These are phyloP conservation scores for Spinacia oleracea DNA, from an alignment of 179 eudicot species.

Conservation along the genomic window DNA sequence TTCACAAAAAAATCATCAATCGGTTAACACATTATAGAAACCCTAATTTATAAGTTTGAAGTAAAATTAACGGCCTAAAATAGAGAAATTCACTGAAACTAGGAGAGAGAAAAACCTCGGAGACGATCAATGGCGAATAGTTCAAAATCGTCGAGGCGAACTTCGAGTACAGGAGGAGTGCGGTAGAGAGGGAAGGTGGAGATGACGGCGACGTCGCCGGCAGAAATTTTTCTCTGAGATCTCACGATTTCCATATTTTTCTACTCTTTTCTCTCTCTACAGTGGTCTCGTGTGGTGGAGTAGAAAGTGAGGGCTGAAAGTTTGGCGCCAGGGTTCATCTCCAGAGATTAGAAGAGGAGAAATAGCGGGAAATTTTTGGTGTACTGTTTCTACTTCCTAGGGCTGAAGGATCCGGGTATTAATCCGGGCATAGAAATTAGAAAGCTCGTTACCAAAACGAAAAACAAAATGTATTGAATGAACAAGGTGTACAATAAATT, in stretches of 20 bases:
- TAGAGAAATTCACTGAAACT: background rate
- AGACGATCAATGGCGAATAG: slow-evolving; percentile 89
- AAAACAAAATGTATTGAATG: too few species aligned
- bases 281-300: background rate
- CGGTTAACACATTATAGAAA: background rate
- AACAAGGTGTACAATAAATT: too few species aligned
- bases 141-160: slow-evolving; percentile 87
- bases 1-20: background rate
- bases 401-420: too few species aligned
- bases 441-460: too few species aligned
- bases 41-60: slow-evolving; percentile 9
- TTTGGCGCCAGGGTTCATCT: slow-evolving; percentile 8
- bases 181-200: slow-evolving; percentile 65
- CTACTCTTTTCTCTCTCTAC: slow-evolving; percentile 4
- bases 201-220: slow-evolving; percentile 28
- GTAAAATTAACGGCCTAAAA: background rate
- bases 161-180: slow-evolving; percentile 69
- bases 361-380: slow-evolving; percentile 25
- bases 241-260: slow-evolving; percentile 57
- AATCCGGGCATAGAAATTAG: too few species aligned
- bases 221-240: slow-evolving; percentile 41
- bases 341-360: background rate
- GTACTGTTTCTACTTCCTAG: background rate
- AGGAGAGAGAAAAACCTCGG: slow-evolving; percentile 47
- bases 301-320: background rate